Base-by-base conservation (phyloP, 2,329 filamentous ascomycete genomes). In the Penicillium sp. region DNA sequence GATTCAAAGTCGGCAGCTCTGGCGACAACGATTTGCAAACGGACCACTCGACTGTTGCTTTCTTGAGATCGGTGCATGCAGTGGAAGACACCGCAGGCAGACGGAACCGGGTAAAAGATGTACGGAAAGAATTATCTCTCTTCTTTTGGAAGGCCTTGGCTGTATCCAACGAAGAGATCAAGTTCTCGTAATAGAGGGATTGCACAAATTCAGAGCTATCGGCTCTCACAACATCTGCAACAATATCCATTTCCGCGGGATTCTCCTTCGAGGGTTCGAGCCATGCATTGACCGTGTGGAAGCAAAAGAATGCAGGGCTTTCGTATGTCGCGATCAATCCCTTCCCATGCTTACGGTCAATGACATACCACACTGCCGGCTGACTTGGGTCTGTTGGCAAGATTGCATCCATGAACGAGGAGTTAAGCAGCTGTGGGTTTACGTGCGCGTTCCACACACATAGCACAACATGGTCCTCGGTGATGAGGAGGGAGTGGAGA, bases 401-500 rank as follows among this genome's bases (percentile, higher is more conserved):
- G 45, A 95, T 84, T 0, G 87, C 81, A 51, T 91, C 88, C 8
- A 89, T 68, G 0, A 94, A 67, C 40, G 51, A 59, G 35, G 29
- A 53, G 19, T 53, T 10, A 15, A 53, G 38, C 31, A 1, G 38
- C 23, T 40, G 47, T 6, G 59, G 71, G 67, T 91, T 93, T 9
- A 84, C 76, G 38, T 87, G 85, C 0, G 87, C 81, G 17, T 85
- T 85, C 66, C 89, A 92, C 1, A 94, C 76, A 68, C 89, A 92
- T 5, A 95, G 77, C 0, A 94, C 76, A 2, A 93, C 84, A 67
- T 88, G 89, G 65, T 86, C 84, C 17, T 84, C 76, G 0, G 89
- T 89, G 27, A 95, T 74, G 67, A 91, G 91, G 66, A 93, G 82
- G 9, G 90, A 93, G 75, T 95, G 91, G n/a, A 95, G 84, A 67